Evolutionary conservation across 1,139 yeast species (phyloP).

Genomic region (Candida labiduridarum): DNA sequence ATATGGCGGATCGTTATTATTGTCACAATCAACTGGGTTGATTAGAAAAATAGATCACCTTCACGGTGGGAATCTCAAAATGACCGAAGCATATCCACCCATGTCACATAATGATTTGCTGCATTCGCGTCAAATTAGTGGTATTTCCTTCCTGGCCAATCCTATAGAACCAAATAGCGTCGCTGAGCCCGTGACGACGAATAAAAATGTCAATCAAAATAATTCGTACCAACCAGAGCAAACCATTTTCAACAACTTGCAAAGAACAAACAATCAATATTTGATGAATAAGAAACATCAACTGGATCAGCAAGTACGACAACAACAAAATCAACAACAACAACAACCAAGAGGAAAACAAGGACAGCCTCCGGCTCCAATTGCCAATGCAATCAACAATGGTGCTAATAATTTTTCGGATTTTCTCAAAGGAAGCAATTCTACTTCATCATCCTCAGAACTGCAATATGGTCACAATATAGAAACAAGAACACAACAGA

Average conservation of each 20-base stretch:
- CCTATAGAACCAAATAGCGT: constrained; percentile 22
- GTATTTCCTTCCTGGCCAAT: constrained; percentile 42
- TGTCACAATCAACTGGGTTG: constrained; percentile 50
- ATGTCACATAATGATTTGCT: constrained; percentile 18
- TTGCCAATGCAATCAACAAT: constrained; percentile 19
- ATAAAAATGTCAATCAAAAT: constrained; percentile 33
- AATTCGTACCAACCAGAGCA: constrained; percentile 49
- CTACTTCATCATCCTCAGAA: constrained; percentile 15
- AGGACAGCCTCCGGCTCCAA: constrained; percentile 8
- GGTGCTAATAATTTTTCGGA: constrained; percentile 37
- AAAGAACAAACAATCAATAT: constrained; percentile 42
- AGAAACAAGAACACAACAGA: constrained; percentile 74
- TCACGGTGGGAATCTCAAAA: constrained; percentile 3
- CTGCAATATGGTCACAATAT: constrained; percentile 18
- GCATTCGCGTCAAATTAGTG: constrained; percentile 29
- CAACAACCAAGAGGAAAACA: constrained; percentile 14
- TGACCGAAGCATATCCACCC: constrained; percentile 9
- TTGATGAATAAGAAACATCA: constrained; percentile 24
- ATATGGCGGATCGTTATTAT: constrained; percentile 47
- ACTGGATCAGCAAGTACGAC: constrained; percentile 13
- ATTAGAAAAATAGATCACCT: constrained; percentile 38
- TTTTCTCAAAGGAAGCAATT: constrained; percentile 26
- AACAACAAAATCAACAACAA: constrained; percentile 14
- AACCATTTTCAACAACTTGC: constrained; percentile 46
- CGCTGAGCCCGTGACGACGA: constrained; percentile 41